Conservation (phyloP, 2,329 filamentous ascomycete species). For the Fusarium sp. region DNA sequence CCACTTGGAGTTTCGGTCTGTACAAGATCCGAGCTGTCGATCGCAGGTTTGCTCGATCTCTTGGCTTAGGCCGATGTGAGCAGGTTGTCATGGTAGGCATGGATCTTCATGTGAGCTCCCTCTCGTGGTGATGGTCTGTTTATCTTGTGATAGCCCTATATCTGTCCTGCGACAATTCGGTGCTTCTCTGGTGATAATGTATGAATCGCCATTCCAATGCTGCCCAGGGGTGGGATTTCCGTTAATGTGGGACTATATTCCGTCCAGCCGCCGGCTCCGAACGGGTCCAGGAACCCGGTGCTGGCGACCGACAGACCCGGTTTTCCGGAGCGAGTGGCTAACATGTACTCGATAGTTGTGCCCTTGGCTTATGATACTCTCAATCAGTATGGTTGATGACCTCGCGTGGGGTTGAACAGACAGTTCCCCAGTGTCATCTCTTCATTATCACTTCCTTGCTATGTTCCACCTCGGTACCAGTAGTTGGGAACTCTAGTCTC, state of each 20-base stretch:
- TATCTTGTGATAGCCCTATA: background rate
- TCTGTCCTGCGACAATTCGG: background rate
- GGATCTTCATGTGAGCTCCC: slow-evolving; percentile 23
- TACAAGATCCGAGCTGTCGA: background rate
- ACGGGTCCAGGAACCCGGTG: background rate
- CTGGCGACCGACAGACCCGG: background rate
- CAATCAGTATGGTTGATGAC: background rate
- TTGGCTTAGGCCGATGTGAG: background rate
- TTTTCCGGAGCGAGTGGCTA: background rate
- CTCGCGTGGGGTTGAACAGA: background rate
- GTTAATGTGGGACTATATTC: background rate
- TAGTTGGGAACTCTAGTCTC: background rate
- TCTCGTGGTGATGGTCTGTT: background rate
- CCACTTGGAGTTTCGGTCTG: background rate
- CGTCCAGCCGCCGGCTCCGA: background rate
- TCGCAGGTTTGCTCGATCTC: background rate
- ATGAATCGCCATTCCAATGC: slow-evolving; percentile 28
- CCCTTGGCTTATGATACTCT: background rate
- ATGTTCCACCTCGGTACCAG: background rate
- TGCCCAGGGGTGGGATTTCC: background rate
- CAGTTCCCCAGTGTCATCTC: background rate
- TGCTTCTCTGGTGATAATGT: slow-evolving; percentile 14
- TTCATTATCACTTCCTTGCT: background rate
- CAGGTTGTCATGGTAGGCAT: slow-evolving; percentile 11
- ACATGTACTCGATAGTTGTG: background rate